Base-by-base conservation (phyloP, 345 rosid species). In the Mallotus nudiflorus region DNA sequence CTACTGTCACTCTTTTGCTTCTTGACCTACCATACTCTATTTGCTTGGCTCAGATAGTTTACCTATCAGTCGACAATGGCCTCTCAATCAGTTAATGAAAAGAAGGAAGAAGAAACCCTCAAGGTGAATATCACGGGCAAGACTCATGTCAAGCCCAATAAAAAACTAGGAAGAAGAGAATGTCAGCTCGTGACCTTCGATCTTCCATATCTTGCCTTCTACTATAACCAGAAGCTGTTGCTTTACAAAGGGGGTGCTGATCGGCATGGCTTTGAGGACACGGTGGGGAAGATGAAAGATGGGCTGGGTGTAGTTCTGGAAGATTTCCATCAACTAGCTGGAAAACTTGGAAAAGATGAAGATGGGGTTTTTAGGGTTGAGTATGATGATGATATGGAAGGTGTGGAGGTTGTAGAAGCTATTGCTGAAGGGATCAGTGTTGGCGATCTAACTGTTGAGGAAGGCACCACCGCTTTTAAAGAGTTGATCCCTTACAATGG, bases 201-300 rank as follows among this genome's bases (percentile, higher is more conserved):
- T 76, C 96, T 95, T 51, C 99, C 99, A 6, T 92, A 90, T 78
- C 67, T 95, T 12, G 92, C 85, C 11, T 87, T 92, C 68, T 86
- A 84, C 73, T 95, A 92, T 79, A 92, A 95, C 88, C 99, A 92
- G 79, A 95, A 95, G 88, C 73, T 95, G 75, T 49, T 95, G 37
- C 70, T 92, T 70, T 95, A 95, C 83, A 89, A 74, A 70, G 79
- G 76, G 0, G 35, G 62, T 5, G 73, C 12, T 22, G 78, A 28
- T 27, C 39, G n/a, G n/a, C n/a, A 45, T 1, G n/a, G 50, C n/a
- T 86, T 78, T 9, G 77, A 78, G 57, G 81, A 74, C 10, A 78
- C 77, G 44, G 98, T 90, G n/a, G 89, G 57, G 66, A 92, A 85
- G 67, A 85, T 95, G 46, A 92, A 89, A 66, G 92, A 92, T 29